Evolutionary conservation across 2,329 filamentous ascomycete genomes (phyloP), one percentile per base, ranked within the genome.

Genomic region (Ophiostoma ulmi): DNA sequence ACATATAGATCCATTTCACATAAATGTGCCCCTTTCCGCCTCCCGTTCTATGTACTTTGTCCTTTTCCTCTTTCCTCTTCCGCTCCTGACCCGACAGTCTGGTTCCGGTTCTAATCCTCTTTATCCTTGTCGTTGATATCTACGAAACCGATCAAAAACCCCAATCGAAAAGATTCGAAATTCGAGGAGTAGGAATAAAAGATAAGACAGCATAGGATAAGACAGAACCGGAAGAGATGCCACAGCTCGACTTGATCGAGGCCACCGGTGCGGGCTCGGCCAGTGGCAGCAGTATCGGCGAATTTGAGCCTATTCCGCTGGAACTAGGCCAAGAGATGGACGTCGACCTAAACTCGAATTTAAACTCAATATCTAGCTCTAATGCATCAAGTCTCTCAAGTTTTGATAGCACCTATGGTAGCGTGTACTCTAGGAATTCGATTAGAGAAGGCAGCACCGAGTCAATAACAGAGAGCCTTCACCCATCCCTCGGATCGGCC

Each of bases 301-400:
- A 72, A 38, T 71, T 71, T 39, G 72, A 73, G 13, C 72, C 70
- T 10, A 39, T 74, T 65, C 41, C 61, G 31, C 64, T 73, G 67
- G 67, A 70, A 14, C 72, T 72, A 1, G 66, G 69, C 31, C 48
- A 69, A 26, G 26, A 31, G 4, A 63, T 63, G 26, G 26, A 63
- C 58, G 58, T 36, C 26, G 58, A 58, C 52, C n/a, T 48, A 17
- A 48, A 48, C 14, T 48, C 44, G 20, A 48, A 48, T 20, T 48
- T 48, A 48, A 20, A n/a, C 44, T 7, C 41, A 44, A 44, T 31
- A 31, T 31, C 31, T 31, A 31, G 17, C 13, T 5, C 14, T 14
- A 44, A 44, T 17, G 41, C 41, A 44, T 17, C 14, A 48, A 48
- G 44, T 20, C 17, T 13, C 4, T 35, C 58, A 8, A 31, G 58